phyloP scores from a whole-genome alignment of 164 flowering plant species.

The Dillenia suffruticosa region DNA sequence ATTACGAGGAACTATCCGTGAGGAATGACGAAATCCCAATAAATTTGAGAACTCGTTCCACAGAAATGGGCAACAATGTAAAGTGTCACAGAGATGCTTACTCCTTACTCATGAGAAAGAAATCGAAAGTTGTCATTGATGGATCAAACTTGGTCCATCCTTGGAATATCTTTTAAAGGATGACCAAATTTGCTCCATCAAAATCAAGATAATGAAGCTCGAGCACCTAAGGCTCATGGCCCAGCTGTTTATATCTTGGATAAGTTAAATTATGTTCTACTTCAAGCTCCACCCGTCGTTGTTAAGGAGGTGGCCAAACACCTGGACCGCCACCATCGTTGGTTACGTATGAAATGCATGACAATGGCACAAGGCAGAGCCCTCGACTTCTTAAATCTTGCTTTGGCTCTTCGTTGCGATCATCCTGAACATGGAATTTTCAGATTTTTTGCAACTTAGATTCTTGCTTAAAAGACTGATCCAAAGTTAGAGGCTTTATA shows the following conservation, averaged over 20 bases:
- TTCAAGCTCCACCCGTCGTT: constrained; percentile 21
- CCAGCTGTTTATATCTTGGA: no score
- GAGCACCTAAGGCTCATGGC: no score
- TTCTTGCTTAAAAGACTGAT: background rate
- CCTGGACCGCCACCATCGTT: constrained; percentile 27
- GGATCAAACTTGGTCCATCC: constrained; percentile 94
- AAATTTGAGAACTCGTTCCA: no score
- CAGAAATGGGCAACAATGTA: no score
- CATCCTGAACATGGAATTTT: constrained; percentile 24
- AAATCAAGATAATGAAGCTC: no score
- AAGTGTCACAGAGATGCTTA: no score
- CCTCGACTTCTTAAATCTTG: constrained; percentile 76
- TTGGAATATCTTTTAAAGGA: constrained; percentile 22
- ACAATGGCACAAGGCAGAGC: constrained; percentile 77
- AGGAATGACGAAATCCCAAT: no score
- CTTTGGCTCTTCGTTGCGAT: constrained; percentile 33
- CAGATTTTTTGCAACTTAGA: background rate
- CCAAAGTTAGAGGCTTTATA: no score
- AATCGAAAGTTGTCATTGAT: constrained; percentile 19
- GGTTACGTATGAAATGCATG: constrained; percentile 71
- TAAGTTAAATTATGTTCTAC: no score
- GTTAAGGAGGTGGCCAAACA: constrained; percentile 51
- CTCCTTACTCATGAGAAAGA: no score
- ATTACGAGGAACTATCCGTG: no score
- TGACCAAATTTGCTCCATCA: constrained; percentile 90